These are phyloP conservation scores for Asterophora lycoperdoides DNA, from an alignment of 768 basidiomycete species.

Conservation along the genomic window DNA sequence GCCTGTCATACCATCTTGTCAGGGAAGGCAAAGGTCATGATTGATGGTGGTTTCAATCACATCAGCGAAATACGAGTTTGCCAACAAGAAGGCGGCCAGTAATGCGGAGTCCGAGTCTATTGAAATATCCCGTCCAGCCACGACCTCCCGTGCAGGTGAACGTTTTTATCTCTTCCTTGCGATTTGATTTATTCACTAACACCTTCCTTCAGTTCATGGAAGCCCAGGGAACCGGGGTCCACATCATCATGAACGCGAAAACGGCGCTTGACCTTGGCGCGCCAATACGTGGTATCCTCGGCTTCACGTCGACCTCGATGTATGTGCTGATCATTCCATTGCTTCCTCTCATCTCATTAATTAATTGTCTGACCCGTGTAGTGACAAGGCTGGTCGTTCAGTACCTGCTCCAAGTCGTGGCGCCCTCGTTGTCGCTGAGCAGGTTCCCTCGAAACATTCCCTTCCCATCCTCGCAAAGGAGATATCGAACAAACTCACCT, in stretches of 20 bases:
- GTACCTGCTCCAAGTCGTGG: slow-evolving; percentile 96
- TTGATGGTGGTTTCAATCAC: slow-evolving; percentile 98
- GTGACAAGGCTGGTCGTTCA: slow-evolving; percentile 97
- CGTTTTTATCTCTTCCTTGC: slow-evolving; percentile 25
- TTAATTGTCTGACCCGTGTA: slow-evolving; percentile 34
- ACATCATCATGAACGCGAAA: slow-evolving; percentile 95
- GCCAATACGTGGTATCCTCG: slow-evolving; percentile 92
- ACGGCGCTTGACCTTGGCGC: slow-evolving; percentile 93
- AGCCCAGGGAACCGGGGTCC: slow-evolving; percentile 92
- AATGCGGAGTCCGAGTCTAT: slow-evolving; percentile 96
- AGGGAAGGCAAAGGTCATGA: slow-evolving; percentile 99
- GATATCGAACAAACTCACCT: too few relatives aligned
- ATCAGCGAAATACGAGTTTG: slow-evolving; percentile 96
- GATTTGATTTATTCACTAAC: slow-evolving; percentile 4
- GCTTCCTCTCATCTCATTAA: not conserved
- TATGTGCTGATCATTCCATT: slow-evolving; percentile 34
- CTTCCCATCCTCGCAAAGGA: slow-evolving; percentile 77
- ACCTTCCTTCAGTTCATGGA: slow-evolving; percentile 76
- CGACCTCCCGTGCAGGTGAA: slow-evolving; percentile 92
- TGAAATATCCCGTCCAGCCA: slow-evolving; percentile 97
- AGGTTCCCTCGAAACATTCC: slow-evolving; percentile 75
- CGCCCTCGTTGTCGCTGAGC: slow-evolving; percentile 82
- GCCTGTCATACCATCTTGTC: slow-evolving; percentile 93
- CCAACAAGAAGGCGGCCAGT: slow-evolving; percentile 99
- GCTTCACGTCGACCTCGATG: slow-evolving; percentile 95